Conservation (phyloP, 75 land plant genomes). For the Pinus albicaulis region DNA sequence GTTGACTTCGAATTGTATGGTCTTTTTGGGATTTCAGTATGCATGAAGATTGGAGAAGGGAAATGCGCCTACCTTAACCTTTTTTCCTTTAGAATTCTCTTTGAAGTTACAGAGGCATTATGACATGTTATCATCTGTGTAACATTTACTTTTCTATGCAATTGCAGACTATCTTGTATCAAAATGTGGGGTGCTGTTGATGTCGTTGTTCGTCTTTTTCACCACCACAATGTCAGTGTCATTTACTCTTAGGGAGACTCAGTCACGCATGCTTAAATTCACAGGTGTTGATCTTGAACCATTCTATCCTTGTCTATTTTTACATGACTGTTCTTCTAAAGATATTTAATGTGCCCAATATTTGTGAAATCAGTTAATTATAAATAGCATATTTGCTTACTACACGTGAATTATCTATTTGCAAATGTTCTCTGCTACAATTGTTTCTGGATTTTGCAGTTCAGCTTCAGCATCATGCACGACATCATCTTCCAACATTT, state of each 20-base stretch:
- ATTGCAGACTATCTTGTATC: slow-evolving; percentile 88
- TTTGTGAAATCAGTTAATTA: background rate
- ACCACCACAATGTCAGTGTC: slow-evolving; percentile 99
- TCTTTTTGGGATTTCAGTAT: background rate
- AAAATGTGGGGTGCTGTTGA: slow-evolving; percentile 94
- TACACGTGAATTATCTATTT: background rate
- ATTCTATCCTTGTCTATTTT: background rate
- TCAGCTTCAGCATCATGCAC: slow-evolving; percentile 99
- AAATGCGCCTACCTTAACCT: background rate
- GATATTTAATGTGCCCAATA: slow-evolving; percentile 1
- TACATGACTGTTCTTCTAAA: background rate
- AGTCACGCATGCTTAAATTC: slow-evolving; percentile 98
- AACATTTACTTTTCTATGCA: slow-evolving; percentile 1
- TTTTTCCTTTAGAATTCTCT: background rate
- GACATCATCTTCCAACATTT: slow-evolving; percentile 95
- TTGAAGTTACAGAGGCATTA: background rate
- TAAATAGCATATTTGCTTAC: background rate
- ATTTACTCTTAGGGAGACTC: slow-evolving; percentile 96
- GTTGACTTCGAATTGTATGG: background rate
- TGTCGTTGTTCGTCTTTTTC: slow-evolving; percentile 99
- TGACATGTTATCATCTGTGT: background rate
- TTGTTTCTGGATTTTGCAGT: slow-evolving; percentile 49
- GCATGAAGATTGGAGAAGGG: background rate
- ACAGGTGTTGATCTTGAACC: slow-evolving; percentile 61
- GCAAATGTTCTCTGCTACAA: background rate